A percentile compares a stretch with the other conserved stretches of the same genome.
These are phyloP conservation scores for Pythium myriotylum DNA, from an alignment of 352 stramenopile genomes.

Conservation along the genomic window DNA sequence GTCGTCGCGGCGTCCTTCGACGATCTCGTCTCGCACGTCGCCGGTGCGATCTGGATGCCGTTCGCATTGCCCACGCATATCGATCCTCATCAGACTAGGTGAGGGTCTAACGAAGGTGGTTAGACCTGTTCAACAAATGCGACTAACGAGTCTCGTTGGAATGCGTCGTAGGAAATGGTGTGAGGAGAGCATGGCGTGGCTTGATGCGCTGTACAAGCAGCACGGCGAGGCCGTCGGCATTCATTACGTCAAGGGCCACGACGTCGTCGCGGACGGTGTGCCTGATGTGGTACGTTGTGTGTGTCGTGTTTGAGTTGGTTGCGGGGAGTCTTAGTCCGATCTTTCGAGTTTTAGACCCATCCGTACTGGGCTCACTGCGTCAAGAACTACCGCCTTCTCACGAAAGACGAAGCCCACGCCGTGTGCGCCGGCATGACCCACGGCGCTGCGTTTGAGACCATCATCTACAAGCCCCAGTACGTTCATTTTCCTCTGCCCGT, in stretches of 20 bases:
- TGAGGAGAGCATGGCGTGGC: constrained; percentile 63
- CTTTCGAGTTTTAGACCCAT: constrained; percentile 32
- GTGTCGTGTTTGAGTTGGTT: background rate
- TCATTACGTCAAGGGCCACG: constrained; percentile 51
- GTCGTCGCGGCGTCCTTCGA: constrained; percentile 60
- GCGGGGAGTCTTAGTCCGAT: too few relatives aligned
- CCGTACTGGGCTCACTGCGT: constrained; percentile 76
- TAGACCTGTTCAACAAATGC: background rate
- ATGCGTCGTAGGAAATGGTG: constrained; percentile 52
- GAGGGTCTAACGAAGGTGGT: background rate
- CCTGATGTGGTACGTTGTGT: constrained; percentile 35
- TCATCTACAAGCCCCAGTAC: constrained; percentile 68
- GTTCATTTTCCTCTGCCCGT: background rate
- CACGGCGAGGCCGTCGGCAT: constrained; percentile 53
- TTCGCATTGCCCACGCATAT: constrained; percentile 53
- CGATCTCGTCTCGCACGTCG: constrained; percentile 64
- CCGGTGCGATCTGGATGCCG: constrained; percentile 74
- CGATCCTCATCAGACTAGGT: constrained; percentile 44
- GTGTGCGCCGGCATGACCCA: constrained; percentile 47
- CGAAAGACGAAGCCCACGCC: constrained; percentile 35
- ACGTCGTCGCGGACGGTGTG: constrained; percentile 41
- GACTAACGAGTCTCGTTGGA: background rate
- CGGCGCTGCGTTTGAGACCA: constrained; percentile 54
- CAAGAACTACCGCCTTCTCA: constrained; percentile 54
- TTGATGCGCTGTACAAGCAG: constrained; percentile 38